These are phyloP conservation scores for Conticribra guillardii DNA, from an alignment of 108 stramenopile genomes.

Conservation along the genomic window DNA sequence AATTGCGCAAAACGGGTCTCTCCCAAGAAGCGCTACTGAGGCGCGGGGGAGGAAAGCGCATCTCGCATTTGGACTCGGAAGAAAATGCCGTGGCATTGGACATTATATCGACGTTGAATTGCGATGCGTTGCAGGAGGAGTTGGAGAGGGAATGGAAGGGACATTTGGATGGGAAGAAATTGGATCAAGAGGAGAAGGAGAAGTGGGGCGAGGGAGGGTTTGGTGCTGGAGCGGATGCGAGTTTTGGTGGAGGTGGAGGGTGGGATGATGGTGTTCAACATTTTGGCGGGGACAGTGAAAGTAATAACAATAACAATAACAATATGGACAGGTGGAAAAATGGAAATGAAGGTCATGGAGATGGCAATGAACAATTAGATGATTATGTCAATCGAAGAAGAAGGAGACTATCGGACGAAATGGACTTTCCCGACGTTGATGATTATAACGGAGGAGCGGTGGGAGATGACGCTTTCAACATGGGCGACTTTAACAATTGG, in stretches of 20 bases:
- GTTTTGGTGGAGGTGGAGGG: not conserved
- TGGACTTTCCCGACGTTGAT: conserved; percentile 19
- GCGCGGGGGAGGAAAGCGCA: conserved; percentile 51
- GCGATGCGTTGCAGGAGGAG: conserved; percentile 60
- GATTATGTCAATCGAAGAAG: conserved; percentile 26
- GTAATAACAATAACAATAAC: conserved; percentile 8
- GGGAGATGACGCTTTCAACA: conserved; percentile 7
- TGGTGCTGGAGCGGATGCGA: conserved; percentile 1
- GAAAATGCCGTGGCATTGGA: conserved; percentile 79
- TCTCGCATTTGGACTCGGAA: conserved; percentile 35
- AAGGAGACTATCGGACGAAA: conserved; percentile 7
- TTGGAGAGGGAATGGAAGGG: conserved; percentile 47
- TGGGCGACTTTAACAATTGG: not conserved
- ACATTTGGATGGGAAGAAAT: conserved; percentile 22
- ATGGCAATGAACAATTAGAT: conserved; percentile 26
- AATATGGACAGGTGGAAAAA: conserved; percentile 1
- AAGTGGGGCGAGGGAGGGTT: not conserved
- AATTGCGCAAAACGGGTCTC: conserved; percentile 38
- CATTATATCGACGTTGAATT: conserved; percentile 60
- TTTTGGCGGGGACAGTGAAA: conserved; percentile 33
- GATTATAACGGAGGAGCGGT: not conserved
- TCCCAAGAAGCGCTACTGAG: conserved; percentile 35
- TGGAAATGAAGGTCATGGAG: conserved; percentile 2
- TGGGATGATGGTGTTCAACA: conserved; percentile 36
- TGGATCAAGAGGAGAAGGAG: conserved; percentile 8